Evolutionary conservation across 2,329 filamentous ascomycete genomes (phyloP).

Genomic region (Colletotrichum destructivum): DNA sequence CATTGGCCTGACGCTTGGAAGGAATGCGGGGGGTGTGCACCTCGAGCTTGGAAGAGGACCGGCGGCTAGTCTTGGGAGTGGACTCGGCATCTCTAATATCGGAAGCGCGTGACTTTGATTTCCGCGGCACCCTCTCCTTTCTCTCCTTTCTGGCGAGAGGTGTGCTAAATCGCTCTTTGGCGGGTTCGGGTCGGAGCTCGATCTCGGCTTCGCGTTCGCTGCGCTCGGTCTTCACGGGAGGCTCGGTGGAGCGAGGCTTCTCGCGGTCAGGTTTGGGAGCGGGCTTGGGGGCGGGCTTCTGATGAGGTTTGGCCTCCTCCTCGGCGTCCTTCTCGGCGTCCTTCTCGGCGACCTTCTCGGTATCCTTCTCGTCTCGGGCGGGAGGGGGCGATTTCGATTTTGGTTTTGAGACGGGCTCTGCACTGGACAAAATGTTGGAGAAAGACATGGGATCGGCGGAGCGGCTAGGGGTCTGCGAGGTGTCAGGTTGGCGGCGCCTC

Average conservation of each 20-base stretch:
- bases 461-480: slow-evolving; percentile 76
- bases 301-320: slow-evolving; percentile 33
- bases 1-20: slow-evolving; percentile 74
- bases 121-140: slow-evolving; percentile 50
- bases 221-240: slow-evolving; percentile 53
- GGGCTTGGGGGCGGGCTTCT: slow-evolving; percentile 40
- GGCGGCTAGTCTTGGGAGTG: slow-evolving; percentile 64
- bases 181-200: slow-evolving; percentile 40
- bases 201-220: slow-evolving; percentile 48
- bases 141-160: slow-evolving; percentile 45
- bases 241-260: slow-evolving; percentile 44
- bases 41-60: slow-evolving; percentile 66
- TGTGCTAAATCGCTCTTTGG: slow-evolving; percentile 39
- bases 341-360: too few relatives aligned
- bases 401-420: slow-evolving; percentile 75
- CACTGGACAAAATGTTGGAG: slow-evolving; percentile 90
- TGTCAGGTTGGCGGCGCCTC: not conserved
- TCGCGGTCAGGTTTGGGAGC: slow-evolving; percentile 43
- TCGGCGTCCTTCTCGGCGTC: not conserved
- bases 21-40: slow-evolving; percentile 64
- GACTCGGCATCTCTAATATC: slow-evolving; percentile 65
- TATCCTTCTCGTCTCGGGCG: slow-evolving; percentile 26
- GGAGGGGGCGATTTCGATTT: slow-evolving; percentile 48
- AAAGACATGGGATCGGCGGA: slow-evolving; percentile 94
- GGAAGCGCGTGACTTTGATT: slow-evolving; percentile 66